A percentile compares a stretch with the other conserved stretches of the same genome.
Evolutionary conservation across 192 early-diverging fungal genomes (phyloP).

Genomic region (Borealophlyctis nickersoniae): DNA sequence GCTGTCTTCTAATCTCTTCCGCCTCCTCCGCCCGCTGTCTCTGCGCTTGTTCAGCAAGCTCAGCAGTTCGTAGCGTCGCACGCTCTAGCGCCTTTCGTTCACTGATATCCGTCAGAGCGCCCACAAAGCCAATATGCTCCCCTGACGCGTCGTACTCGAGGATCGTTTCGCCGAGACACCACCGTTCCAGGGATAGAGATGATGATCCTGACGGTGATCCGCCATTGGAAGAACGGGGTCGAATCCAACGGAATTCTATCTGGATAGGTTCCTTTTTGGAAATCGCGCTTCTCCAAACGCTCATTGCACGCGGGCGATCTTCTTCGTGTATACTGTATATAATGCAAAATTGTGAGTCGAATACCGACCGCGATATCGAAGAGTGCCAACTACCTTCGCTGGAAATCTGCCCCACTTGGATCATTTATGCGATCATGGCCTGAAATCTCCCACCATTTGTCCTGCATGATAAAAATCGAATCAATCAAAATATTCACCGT

Average conservation of each 20-base stretch:
- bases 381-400: background rate
- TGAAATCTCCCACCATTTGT: conserved; percentile 33
- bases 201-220: too few species aligned
- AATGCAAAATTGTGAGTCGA: background rate
- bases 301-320: background rate
- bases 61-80: conserved; percentile 15
- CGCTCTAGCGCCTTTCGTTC: conserved; percentile 24
- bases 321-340: background rate
- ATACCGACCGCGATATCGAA: background rate
- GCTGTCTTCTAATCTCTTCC: conserved; percentile 23
- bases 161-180: conserved; percentile 8
- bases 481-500: background rate
- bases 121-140: conserved; percentile 9
- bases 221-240: too few species aligned
- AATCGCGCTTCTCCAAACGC: background rate
- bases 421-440: conserved; percentile 10
- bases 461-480: background rate
- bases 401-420: background rate
- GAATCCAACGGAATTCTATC: conserved; percentile 1
- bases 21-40: conserved; percentile 36
- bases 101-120: conserved; percentile 33
- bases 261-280: background rate
- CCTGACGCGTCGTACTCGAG: conserved; percentile 16
- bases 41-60: conserved; percentile 35
- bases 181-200: too few species aligned